Evolutionary conservation across 805 yeast species (phyloP).

Genomic region (Metschnikowia vanudenii): DNA sequence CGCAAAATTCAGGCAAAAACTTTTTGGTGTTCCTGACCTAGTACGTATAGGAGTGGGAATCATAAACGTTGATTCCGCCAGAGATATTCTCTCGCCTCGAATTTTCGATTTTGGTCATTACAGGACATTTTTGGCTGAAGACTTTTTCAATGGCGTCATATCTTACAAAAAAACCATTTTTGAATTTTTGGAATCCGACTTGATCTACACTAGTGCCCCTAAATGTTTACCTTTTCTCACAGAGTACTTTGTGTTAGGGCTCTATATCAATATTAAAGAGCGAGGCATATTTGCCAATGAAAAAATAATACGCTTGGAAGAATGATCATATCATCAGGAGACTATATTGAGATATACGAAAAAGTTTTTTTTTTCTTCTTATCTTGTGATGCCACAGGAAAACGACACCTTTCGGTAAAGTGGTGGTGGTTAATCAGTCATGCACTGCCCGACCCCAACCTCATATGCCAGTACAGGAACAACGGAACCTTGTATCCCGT

Average conservation of each 20-base stretch:
- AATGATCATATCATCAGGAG: neutral
- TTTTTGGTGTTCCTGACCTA: too few species aligned
- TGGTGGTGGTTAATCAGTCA: too few species aligned
- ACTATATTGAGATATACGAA: too few species aligned
- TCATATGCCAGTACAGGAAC: too few species aligned
- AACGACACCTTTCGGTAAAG: too few species aligned
- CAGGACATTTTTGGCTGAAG: neutral
- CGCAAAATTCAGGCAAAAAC: neutral
- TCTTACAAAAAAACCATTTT: neutral
- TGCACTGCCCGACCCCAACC: too few species aligned
- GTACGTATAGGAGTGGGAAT: too few species aligned
- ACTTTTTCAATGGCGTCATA: neutral
- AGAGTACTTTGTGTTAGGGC: neutral
- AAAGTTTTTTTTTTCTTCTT: too few species aligned
- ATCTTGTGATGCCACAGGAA: too few species aligned
- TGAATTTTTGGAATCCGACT: neutral
- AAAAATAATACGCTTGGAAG: neutral
- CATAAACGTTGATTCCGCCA: too few species aligned
- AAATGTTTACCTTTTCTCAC: neutral
- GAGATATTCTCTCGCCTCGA: neutral
- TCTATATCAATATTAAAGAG: neutral
- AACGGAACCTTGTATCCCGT: too few species aligned
- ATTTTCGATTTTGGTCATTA: neutral
- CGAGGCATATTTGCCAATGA: neutral
- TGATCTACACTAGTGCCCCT: neutral